Conservation (phyloP, 2,329 filamentous ascomycete genomes). For the Paecilomyces niveus region DNA sequence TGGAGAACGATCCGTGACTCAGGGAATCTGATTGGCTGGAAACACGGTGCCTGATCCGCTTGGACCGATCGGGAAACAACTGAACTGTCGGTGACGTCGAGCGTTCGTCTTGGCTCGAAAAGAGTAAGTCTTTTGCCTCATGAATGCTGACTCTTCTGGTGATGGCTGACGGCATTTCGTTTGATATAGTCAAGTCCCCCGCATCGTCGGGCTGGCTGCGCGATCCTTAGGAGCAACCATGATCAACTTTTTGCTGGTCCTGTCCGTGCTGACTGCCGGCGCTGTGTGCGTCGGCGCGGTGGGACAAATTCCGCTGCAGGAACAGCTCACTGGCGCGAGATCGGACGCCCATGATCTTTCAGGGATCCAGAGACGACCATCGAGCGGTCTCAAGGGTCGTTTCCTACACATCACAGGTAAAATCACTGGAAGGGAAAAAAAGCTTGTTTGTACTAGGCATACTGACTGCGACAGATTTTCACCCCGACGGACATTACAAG, state of each 20-base stretch:
- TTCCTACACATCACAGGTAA: conserved; percentile 85
- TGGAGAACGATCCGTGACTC: neutral
- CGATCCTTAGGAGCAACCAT: neutral
- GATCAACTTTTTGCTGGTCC: neutral
- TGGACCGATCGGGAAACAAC: neutral
- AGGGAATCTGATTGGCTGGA: neutral
- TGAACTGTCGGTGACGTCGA: neutral
- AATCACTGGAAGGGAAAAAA: conserved; percentile 1
- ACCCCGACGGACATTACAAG: conserved; percentile 85
- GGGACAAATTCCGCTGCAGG: neutral
- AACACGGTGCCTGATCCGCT: neutral
- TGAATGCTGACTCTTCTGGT: neutral
- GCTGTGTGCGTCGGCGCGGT: neutral
- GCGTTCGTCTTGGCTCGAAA: neutral
- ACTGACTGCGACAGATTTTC: conserved; percentile 62
- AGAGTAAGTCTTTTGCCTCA: no score
- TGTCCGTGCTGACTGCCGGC: neutral
- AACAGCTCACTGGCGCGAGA: neutral
- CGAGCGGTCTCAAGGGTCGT: conserved; percentile 52
- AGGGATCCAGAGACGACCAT: neutral
- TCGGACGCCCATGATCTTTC: neutral
- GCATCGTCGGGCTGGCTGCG: neutral
- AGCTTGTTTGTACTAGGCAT: neutral
- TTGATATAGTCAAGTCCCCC: neutral
- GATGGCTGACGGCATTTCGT: neutral